Percentiles rank a stretch among this genome's conserved stretches.
Conservation (phyloP, 805 yeast species). For the Candida mattraensis region DNA sequence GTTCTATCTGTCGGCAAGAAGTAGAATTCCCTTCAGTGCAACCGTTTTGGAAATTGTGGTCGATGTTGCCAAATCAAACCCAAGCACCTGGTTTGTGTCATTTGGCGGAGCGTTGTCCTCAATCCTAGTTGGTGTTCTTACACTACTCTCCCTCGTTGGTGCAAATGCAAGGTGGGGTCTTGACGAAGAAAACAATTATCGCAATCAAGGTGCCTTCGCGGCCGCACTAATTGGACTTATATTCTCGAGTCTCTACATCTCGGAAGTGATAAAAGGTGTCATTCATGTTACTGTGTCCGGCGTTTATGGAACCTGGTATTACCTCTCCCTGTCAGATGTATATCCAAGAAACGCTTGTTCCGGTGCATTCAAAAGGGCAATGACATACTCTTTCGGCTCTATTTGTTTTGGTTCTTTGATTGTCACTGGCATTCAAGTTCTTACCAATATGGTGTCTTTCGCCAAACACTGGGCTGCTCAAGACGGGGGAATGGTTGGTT, state of each 20-base stretch:
- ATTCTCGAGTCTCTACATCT: conserved; percentile 77
- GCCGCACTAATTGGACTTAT: conserved; percentile 53
- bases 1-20: conserved; percentile 15
- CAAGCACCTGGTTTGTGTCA: conserved; percentile 50
- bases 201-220: conserved; percentile 16
- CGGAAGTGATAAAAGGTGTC: conserved; percentile 78
- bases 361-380: conserved; percentile 72
- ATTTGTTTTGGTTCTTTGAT: conserved; percentile 78
- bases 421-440: conserved; percentile 63
- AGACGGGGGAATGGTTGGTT: conserved; percentile 8
- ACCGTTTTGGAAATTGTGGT: conserved; percentile 41
- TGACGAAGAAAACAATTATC: conserved; percentile 18
- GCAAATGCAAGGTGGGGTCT: conserved; percentile 17
- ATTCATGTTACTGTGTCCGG: conserved; percentile 82
- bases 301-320: conserved; percentile 89
- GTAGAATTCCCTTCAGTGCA: conserved; percentile 28
- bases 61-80: conserved; percentile 66
- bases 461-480: conserved; percentile 13
- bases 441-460: conserved; percentile 6
- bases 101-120: conserved; percentile 8
- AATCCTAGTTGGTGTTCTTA: conserved; percentile 4
- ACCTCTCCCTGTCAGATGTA: conserved; percentile 48
- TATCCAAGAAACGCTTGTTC: conserved; percentile 76
- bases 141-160: conserved; percentile 3
- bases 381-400: conserved; percentile 87